phyloP scores from a whole-genome alignment of 2,329 filamentous ascomycete species.

The Nemania diffusa region DNA sequence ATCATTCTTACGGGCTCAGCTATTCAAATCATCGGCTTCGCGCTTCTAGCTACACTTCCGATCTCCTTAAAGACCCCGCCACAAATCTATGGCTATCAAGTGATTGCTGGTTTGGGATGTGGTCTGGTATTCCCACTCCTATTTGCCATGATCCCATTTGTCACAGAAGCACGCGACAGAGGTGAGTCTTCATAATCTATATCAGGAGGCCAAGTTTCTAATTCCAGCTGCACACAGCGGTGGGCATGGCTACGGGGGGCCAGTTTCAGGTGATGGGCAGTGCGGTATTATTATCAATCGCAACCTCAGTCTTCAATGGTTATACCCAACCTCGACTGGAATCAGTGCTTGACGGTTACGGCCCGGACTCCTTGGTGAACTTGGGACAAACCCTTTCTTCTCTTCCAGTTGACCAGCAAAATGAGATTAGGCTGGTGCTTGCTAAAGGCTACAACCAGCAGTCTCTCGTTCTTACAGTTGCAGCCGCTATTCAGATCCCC shows the following conservation, averaged over 20 bases:
- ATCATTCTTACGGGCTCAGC: conserved; percentile 26
- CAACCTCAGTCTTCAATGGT: conserved; percentile 23
- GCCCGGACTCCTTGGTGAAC: no score
- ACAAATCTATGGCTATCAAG: conserved; percentile 31
- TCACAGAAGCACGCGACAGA: conserved; percentile 24
- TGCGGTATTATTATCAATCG: neutral
- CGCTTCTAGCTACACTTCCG: conserved; percentile 27
- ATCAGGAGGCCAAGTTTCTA: no score
- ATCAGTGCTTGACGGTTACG: no score
- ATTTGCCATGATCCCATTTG: conserved; percentile 31
- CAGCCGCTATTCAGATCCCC: conserved; percentile 11
- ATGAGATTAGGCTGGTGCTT: neutral
- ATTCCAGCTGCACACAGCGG: conserved; percentile 29
- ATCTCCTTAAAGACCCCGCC: conserved; percentile 15
- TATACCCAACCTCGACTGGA: neutral
- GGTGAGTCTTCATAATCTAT: no score
- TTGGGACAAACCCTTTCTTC: no score
- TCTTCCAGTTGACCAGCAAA: neutral
- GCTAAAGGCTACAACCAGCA: conserved; percentile 17
- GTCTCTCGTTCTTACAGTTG: conserved; percentile 12
- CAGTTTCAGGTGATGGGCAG: conserved; percentile 35
- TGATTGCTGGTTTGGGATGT: conserved; percentile 34
- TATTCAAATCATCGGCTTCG: conserved; percentile 37
- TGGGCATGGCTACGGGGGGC: conserved; percentile 30
- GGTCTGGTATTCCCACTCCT: conserved; percentile 33